A percentile compares a stretch with the other conserved stretches of the same genome.
Conservation (phyloP, 441 rosid genomes). For the Populus hybrid region DNA sequence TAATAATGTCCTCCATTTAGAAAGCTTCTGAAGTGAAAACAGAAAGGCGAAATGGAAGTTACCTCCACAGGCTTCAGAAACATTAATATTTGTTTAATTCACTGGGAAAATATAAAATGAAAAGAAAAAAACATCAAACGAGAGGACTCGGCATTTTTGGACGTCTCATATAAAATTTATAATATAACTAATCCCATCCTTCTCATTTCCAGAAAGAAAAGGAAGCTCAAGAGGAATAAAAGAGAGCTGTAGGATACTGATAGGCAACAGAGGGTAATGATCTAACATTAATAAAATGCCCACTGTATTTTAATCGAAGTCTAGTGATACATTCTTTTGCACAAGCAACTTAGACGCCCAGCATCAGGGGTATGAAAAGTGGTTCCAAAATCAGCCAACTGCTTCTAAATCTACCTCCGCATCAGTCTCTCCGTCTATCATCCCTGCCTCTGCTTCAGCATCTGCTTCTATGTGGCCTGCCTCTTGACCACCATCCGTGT, state of each 20-base stretch:
- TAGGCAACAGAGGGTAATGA: neutral
- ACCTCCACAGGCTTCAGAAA: too few species aligned
- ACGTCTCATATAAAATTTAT: neutral
- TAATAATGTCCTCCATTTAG: too few species aligned
- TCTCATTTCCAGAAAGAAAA: neutral
- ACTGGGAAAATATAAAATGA: too few species aligned
- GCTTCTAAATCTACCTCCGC: conserved; percentile 61
- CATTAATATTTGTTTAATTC: too few species aligned
- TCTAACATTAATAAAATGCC: too few species aligned
- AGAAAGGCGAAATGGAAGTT: too few species aligned
- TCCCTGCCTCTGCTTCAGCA: conserved; percentile 47
- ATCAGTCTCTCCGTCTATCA: conserved; percentile 68
- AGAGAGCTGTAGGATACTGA: neutral
- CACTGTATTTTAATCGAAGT: too few species aligned
- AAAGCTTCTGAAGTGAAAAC: too few species aligned
- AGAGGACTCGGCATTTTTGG: neutral
- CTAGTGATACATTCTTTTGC: too few species aligned
- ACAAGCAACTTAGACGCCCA: neutral
- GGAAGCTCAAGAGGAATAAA: neutral
- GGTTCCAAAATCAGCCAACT: conserved; percentile 24
- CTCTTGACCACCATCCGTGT: conserved; percentile 67
- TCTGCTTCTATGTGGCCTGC: conserved; percentile 72
- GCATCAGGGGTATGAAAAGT: neutral
- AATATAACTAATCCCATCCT: too few species aligned
- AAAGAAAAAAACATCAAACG: too few species aligned